phyloP scores from a whole-genome alignment of 176 grass and related monocot genomes.

The Typha latifolia region DNA sequence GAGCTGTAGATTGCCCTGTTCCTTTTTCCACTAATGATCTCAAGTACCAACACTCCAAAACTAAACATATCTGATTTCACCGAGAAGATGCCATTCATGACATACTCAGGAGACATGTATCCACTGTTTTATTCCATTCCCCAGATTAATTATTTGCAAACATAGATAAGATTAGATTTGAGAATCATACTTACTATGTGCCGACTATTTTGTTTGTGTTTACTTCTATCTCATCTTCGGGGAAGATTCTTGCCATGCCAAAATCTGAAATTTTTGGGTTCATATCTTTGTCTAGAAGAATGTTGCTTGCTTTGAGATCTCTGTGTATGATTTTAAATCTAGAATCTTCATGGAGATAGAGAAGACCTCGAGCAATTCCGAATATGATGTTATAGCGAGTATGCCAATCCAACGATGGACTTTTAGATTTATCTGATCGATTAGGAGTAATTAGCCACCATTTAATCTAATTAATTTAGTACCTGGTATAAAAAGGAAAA shows the following conservation, averaged over 20 bases:
- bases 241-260: slow-evolving; percentile 69
- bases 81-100: slow-evolving; percentile 80
- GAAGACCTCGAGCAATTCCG: slow-evolving; percentile 63
- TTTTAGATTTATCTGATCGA: slow-evolving; percentile 38
- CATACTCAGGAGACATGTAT: too few relatives aligned
- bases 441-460: not conserved
- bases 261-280: slow-evolving; percentile 93
- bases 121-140: not conserved
- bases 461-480: not conserved
- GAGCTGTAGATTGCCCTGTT: slow-evolving; percentile 29
- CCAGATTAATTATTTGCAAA: not conserved
- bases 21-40: slow-evolving; percentile 70
- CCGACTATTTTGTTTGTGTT: slow-evolving; percentile 61
- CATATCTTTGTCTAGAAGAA: slow-evolving; percentile 68
- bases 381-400: slow-evolving; percentile 64
- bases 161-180: too few relatives aligned
- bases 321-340: slow-evolving; percentile 82
- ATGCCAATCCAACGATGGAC: slow-evolving; percentile 35
- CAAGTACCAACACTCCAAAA: slow-evolving; percentile 66
- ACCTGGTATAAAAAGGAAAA: too few relatives aligned
- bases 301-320: slow-evolving; percentile 72
- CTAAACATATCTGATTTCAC: slow-evolving; percentile 87
- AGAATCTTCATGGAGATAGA: slow-evolving; percentile 80
- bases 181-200: slow-evolving; percentile 55
- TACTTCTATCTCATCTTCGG: slow-evolving; percentile 32